Percentiles rank a stretch among this genome's conserved stretches.
These are phyloP conservation scores for Bifiguratus adelaidae DNA, from an alignment of 192 early-diverging fungal genomes.

Conservation along the genomic window DNA sequence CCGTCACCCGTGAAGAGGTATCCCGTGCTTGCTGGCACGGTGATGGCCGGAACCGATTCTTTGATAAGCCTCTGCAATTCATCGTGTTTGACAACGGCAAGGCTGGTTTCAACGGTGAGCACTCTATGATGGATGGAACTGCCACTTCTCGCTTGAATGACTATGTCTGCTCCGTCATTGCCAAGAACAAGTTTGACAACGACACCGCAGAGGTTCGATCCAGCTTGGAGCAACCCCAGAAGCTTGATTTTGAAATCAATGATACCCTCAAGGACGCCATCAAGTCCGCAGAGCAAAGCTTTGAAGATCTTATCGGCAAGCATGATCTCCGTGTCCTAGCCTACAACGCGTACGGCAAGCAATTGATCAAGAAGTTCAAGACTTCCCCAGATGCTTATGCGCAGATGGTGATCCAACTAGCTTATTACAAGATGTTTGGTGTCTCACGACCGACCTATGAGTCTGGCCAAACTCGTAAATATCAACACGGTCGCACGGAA, in stretches of 20 bases:
- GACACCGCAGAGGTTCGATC: conserved; percentile 41
- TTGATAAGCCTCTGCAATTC: conserved; percentile 95
- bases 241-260: conserved; percentile 65
- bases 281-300: conserved; percentile 59
- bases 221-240: conserved; percentile 51
- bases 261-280: conserved; percentile 50
- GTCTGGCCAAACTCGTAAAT: conserved; percentile 73
- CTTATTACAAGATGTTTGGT: conserved; percentile 65
- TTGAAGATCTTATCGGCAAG: conserved; percentile 64
- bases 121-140: conserved; percentile 93
- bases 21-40: conserved; percentile 92
- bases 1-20: conserved; percentile 83
- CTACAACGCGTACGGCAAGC: conserved; percentile 89
- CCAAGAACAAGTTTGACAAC: conserved; percentile 63
- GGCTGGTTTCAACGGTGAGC: conserved; percentile 91
- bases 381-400: conserved; percentile 71
- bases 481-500: conserved; percentile 77
- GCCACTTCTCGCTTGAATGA: conserved; percentile 86
- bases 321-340: conserved; percentile 79
- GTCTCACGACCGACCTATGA: conserved; percentile 69
- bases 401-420: conserved; percentile 81
- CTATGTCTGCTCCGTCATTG: conserved; percentile 52
- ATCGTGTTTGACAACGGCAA: conserved; percentile 97
- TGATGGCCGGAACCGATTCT: conserved; percentile 94
- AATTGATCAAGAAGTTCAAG: conserved; percentile 77